These are phyloP conservation scores for Cichorium intybus DNA, from an alignment of 140 eudicot species.

Conservation along the genomic window DNA sequence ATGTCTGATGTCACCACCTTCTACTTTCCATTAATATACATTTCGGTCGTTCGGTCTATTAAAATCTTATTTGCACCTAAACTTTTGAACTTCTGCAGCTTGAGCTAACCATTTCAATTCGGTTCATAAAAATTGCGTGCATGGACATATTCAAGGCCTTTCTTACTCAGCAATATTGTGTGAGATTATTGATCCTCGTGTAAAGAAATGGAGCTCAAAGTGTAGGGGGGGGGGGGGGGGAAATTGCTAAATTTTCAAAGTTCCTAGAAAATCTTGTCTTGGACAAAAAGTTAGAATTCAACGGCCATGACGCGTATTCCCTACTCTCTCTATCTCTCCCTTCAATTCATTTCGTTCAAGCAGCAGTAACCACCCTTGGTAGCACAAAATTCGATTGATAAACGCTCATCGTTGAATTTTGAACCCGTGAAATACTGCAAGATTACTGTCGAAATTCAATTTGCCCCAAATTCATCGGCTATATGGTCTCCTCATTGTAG, in stretches of 20 bases:
- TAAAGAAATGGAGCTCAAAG: background rate
- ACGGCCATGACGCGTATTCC: constrained; percentile 32
- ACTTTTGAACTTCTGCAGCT: background rate
- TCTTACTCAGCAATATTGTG: background rate
- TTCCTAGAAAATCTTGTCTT: constrained; percentile 20
- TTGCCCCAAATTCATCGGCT: constrained; percentile 16
- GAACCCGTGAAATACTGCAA: constrained; percentile 13
- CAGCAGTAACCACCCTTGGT: constrained; percentile 2
- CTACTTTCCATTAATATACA: constrained; percentile 2
- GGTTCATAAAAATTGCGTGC: background rate
- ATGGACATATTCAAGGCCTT: too few species aligned
- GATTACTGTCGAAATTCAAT: constrained; percentile 10
- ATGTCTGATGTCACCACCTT: constrained; percentile 3
- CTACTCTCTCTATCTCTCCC: background rate
- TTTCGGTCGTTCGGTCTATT: constrained; percentile 13
- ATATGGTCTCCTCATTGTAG: constrained; percentile 20
- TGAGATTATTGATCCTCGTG: background rate
- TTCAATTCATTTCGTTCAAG: background rate
- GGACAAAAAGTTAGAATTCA: constrained; percentile 20
- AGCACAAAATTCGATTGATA: constrained; percentile 20
- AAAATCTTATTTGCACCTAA: too few species aligned
- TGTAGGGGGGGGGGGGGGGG: constrained; percentile 18
- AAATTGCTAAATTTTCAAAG: constrained; percentile 1
- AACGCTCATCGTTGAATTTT: constrained; percentile 30
- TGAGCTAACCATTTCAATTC: too few species aligned